Conservation (phyloP, 345 rosid genomes). For the Mallotus nudiflorus region DNA sequence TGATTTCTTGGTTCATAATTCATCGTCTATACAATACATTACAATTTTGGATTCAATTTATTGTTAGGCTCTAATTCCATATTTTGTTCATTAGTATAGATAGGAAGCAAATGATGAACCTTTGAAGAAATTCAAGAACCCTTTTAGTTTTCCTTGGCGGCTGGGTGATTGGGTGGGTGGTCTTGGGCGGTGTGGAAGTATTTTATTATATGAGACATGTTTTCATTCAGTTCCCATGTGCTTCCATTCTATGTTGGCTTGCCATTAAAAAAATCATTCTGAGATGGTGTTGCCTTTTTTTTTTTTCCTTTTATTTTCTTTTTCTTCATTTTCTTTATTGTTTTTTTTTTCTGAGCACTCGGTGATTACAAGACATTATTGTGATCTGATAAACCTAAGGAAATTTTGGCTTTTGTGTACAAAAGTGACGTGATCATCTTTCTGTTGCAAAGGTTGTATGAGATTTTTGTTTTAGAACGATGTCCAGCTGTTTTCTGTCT, state of each 20-base stretch:
- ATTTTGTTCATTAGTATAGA: too few species aligned
- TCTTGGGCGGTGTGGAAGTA: neutral
- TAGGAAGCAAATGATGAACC: conserved; percentile 4
- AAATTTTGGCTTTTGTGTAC: neutral
- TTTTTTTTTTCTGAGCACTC: neutral
- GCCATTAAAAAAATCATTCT: neutral
- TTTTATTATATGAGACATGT: neutral
- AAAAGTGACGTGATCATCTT: conserved; percentile 9
- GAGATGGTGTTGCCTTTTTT: neutral
- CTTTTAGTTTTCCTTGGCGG: neutral
- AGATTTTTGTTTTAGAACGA: neutral
- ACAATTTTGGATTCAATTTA: neutral
- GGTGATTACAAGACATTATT: conserved; percentile 5
- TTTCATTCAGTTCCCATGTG: neutral
- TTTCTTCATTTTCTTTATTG: neutral
- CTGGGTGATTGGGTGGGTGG: neutral
- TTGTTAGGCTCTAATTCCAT: too few species aligned
- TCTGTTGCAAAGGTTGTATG: neutral
- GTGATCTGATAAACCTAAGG: neutral
- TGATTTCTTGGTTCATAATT: neutral
- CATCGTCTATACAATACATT: neutral
- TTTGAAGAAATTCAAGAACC: neutral
- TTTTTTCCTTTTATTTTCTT: neutral
- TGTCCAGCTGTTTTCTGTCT: conserved; percentile 11
- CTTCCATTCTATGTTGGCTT: neutral